phyloP scores from a whole-genome alignment of 2,329 filamentous ascomycete species.

The Beauveria sp. region DNA sequence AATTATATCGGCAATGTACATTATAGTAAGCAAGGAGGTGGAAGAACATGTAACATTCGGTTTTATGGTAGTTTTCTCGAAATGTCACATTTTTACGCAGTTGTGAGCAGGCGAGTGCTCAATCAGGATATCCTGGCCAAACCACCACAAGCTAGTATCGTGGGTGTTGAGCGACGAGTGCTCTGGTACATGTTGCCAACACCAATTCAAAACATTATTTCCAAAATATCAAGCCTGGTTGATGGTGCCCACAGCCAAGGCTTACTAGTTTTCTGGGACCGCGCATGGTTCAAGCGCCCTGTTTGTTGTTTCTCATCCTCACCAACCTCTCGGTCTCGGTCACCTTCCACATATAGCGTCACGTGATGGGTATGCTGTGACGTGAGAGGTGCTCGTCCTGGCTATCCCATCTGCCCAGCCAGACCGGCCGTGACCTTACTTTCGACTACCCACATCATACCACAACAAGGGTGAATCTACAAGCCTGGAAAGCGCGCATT shows the following conservation, averaged over 20 bases:
- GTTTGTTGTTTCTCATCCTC: constrained; percentile 5
- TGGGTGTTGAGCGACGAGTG: background rate
- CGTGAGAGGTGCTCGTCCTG: constrained; percentile 11
- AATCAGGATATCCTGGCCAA: background rate
- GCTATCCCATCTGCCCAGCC: constrained; percentile 8
- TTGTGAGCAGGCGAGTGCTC: background rate
- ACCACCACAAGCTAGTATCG: constrained; percentile 4
- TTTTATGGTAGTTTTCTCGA: background rate
- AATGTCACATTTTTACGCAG: constrained; percentile 1
- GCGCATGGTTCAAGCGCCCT: background rate
- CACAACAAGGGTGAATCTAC: constrained; percentile 8
- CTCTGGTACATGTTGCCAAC: background rate
- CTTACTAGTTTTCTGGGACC: background rate
- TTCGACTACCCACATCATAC: constrained; percentile 10
- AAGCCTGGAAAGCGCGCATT: constrained; percentile 10
- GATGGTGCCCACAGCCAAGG: background rate
- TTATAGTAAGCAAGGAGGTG: constrained; percentile 5
- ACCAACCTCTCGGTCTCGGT: constrained; percentile 8
- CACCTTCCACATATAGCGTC: constrained; percentile 9
- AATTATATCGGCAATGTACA: constrained; percentile 10
- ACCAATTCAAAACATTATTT: background rate
- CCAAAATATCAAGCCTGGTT: background rate
- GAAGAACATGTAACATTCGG: background rate
- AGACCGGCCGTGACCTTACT: constrained; percentile 7
- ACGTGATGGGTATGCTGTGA: constrained; percentile 14